Evolutionary conservation across 139 green algal genomes (phyloP).

Genomic region (Spirogloea muscicola): DNA sequence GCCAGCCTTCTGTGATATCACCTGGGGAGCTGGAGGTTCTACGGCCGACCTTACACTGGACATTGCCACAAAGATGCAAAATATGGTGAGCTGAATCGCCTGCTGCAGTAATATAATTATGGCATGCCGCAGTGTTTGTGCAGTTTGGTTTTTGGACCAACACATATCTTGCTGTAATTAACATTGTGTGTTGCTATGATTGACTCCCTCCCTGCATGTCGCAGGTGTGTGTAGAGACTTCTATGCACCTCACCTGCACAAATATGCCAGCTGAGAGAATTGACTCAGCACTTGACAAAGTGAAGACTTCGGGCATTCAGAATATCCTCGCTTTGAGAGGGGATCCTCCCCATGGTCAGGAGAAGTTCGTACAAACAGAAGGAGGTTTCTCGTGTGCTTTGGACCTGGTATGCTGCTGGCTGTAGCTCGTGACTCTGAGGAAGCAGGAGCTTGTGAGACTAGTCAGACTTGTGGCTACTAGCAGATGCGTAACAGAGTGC

Average conservation of each 20-base stretch:
- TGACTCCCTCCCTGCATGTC: not conserved
- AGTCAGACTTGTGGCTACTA: too few relatives aligned
- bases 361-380: slow-evolving; percentile 78
- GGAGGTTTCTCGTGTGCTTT: slow-evolving; percentile 89
- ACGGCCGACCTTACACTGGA: slow-evolving; percentile 93
- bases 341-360: slow-evolving; percentile 90
- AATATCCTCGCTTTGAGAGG: slow-evolving; percentile 94
- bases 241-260: slow-evolving; percentile 99
- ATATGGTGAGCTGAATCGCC: slow-evolving; percentile 62
- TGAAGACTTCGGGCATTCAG: slow-evolving; percentile 77
- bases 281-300: slow-evolving; percentile 69
- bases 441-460: too few relatives aligned
- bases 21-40: slow-evolving; percentile 92
- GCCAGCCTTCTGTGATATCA: slow-evolving; percentile 96
- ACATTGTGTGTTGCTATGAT: not conserved
- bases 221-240: slow-evolving; percentile 91
- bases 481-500: too few relatives aligned
- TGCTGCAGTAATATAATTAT: too few relatives aligned
- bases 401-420: slow-evolving; percentile 76
- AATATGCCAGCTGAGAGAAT: slow-evolving; percentile 93
- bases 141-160: too few relatives aligned
- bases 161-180: not conserved
- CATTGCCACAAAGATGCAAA: slow-evolving; percentile 92
- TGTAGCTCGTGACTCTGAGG: too few relatives aligned
- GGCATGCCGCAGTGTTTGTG: too few relatives aligned